Percentiles rank a stretch among this genome's conserved stretches.
Conservation (phyloP, 192 early-diverging fungal genomes). For the Coemansia sp. region DNA sequence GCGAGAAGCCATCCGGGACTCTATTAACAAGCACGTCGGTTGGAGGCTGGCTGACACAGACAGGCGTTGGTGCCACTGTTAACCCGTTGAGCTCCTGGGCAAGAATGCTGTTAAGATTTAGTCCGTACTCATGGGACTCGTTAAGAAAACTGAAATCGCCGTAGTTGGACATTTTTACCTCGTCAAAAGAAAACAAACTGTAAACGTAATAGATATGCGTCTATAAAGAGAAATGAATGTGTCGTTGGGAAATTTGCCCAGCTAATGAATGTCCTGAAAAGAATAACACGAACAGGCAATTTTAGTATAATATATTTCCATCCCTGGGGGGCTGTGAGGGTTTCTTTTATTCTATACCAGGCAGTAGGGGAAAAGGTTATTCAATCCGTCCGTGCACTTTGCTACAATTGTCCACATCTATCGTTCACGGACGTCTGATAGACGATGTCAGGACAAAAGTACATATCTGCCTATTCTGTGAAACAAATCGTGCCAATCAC, state of each 20-base stretch:
- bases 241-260: neutral
- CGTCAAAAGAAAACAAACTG: neutral
- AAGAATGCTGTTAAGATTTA: conserved; percentile 29
- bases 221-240: neutral
- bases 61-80: conserved; percentile 32
- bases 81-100: conserved; percentile 39
- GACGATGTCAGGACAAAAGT: neutral
- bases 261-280: neutral
- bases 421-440: neutral
- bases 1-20: conserved; percentile 41
- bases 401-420: neutral
- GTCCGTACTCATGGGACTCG: conserved; percentile 26
- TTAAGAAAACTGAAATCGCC: conserved; percentile 14
- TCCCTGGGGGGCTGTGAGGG: neutral
- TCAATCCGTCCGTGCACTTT: neutral
- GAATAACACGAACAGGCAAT: neutral
- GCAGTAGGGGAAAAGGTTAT: too few relatives aligned
- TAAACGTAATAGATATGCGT: neutral
- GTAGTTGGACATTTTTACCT: neutral
- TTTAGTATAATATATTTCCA: neutral
- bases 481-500: neutral
- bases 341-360: neutral
- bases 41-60: conserved; percentile 20
- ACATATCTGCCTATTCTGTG: neutral
- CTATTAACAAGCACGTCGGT: conserved; percentile 41